phyloP scores from a whole-genome alignment of 2,329 filamentous ascomycete genomes.

The Sodiomyces alkalinus region DNA sequence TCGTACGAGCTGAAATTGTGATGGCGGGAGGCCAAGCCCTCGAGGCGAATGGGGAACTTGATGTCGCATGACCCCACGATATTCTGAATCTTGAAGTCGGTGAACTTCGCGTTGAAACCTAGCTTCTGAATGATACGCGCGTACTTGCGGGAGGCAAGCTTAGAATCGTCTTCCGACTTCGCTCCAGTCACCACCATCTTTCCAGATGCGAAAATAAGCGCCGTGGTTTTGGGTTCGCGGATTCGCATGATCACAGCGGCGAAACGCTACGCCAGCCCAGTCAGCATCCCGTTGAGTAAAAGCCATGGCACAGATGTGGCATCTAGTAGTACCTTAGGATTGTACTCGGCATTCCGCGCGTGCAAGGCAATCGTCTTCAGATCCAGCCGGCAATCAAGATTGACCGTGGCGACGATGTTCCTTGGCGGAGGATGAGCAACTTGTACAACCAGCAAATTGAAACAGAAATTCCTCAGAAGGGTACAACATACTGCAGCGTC shows the following conservation, averaged over 20 bases:
- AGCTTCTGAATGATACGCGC: slow-evolving; percentile 99
- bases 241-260: slow-evolving; percentile 99
- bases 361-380: slow-evolving; percentile 98
- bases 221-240: slow-evolving; percentile 95
- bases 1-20: slow-evolving; percentile 99
- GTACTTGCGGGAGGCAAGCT: slow-evolving; percentile 93
- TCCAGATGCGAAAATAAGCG: slow-evolving; percentile 91
- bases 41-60: slow-evolving; percentile 96
- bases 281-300: slow-evolving; percentile 14
- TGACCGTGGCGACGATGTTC: slow-evolving; percentile 98
- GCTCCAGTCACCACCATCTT: slow-evolving; percentile 99
- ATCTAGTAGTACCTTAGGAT: slow-evolving; percentile 63
- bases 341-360: slow-evolving; percentile 96
- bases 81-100: slow-evolving; percentile 99
- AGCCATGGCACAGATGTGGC: slow-evolving; percentile 1
- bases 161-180: slow-evolving; percentile 95
- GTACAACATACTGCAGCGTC: slow-evolving; percentile 85
- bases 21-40: slow-evolving; percentile 90
- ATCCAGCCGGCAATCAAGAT: slow-evolving; percentile 91
- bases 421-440: slow-evolving; percentile 51
- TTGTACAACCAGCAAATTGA: slow-evolving; percentile 29
- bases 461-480: slow-evolving; percentile 16
- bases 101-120: slow-evolving; percentile 98
- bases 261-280: slow-evolving; percentile 55
- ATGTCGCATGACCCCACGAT: slow-evolving; percentile 98